A percentile compares a stretch with the other conserved stretches of the same genome.
Evolutionary conservation across 2,329 filamentous ascomycete genomes (phyloP).

Genomic region (Neoscytalidium dimidiatum): DNA sequence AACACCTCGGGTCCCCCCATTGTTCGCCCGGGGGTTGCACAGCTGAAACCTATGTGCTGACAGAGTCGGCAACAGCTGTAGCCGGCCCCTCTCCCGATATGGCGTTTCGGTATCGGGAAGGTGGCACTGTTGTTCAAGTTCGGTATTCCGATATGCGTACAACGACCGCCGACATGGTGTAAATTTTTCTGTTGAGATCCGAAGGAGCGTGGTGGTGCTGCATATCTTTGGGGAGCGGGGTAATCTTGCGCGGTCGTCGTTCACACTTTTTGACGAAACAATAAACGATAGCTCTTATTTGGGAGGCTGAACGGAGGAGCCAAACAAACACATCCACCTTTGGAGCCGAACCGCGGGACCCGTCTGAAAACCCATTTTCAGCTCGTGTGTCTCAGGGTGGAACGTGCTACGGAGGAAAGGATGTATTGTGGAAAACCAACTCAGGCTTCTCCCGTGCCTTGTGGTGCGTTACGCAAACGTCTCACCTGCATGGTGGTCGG

Average conservation of each 20-base stretch:
- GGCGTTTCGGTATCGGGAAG: background rate
- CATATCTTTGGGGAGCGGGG: background rate
- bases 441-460: background rate
- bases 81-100: constrained; percentile 4
- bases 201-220: background rate
- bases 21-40: background rate
- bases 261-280: background rate
- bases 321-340: too few relatives aligned
- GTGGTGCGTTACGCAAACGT: background rate
- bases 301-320: too few relatives aligned
- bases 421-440: background rate
- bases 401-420: background rate
- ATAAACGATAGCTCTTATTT: background rate
- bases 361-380: too few relatives aligned
- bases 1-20: constrained; percentile 4
- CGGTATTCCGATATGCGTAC: background rate
- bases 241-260: background rate
- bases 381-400: background rate
- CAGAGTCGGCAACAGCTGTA: background rate
- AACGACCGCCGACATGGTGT: background rate
- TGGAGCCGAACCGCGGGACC: too few relatives aligned
- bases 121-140: background rate
- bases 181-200: background rate
- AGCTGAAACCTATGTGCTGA: background rate
- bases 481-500: background rate